Base-by-base conservation (phyloP, 2,329 filamentous ascomycete genomes). In the Cryphonectria naterciae region DNA sequence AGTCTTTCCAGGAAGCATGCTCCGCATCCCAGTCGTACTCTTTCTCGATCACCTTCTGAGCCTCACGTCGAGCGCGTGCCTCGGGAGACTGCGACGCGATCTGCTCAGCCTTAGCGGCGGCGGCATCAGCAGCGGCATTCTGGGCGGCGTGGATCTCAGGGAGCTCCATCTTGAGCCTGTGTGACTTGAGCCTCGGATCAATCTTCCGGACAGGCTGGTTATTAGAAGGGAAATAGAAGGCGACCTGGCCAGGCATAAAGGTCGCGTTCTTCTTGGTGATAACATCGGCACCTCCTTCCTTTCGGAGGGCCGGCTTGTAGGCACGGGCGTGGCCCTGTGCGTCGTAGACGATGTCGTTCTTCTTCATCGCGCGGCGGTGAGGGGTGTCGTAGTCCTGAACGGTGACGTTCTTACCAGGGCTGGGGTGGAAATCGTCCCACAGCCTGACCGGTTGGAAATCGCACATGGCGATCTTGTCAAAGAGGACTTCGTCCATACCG, bases 401-500 rank as follows among this genome's bases (percentile, higher is more conserved):
- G 28, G 68, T 72, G 41, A 71, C 70, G 52, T 41, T 39, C 72
- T 63, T 73, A 67, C 68, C 65, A 5, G 70, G 70, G 32, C 68
- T 72, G 13, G 74, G 70, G 13, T 72, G 52, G 46, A 73, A 72
- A n/a, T 72, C 52, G 6, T 72, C 71, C 64, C 70, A 72, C 37
- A 72, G 69, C 61, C 71, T 65, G 35, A 39, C 58, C 25, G 66
- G 28, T 28, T 71, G 49, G 37, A 69, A 73, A 7, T 78, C 71
- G n/a, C 73, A 69, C 25, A 76, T 68, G 8, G 74, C 68, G 15
- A 78, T 52, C 8, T 74, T 74, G 46, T 78, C 77, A 61, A 77
- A 73, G 22, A 75, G 41, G 10, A 69, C 37, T 15, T 32, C 22
- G 11, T 68, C 68, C 43, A 60, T 70, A 15, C 75, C 74, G 58